A percentile compares a stretch with the other conserved stretches of the same genome.
phyloP scores from a whole-genome alignment of 768 basidiomycete species.

The Podaxis sp. region DNA sequence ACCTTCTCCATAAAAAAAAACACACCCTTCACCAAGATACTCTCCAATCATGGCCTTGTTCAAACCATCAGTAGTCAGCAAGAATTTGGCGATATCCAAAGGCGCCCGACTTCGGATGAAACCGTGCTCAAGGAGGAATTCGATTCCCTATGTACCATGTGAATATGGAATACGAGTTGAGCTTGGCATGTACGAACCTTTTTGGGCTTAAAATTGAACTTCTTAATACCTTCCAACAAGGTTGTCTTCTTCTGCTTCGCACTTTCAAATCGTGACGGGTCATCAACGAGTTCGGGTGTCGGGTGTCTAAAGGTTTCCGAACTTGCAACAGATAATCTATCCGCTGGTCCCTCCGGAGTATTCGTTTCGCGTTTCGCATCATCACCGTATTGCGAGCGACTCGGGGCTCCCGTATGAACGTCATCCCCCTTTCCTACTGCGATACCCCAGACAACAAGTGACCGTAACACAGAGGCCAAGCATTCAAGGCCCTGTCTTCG shows the following conservation, averaged over 20 bases:
- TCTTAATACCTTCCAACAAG: conserved; percentile 89
- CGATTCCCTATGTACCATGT: conserved; percentile 59
- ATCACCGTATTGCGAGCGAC: conserved; percentile 46
- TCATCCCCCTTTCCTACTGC: conserved; percentile 45
- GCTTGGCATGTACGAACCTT: conserved; percentile 45
- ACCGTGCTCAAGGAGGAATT: conserved; percentile 84
- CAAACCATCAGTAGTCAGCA: conserved; percentile 85
- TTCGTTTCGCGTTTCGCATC: conserved; percentile 48
- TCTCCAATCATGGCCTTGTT: conserved; percentile 97
- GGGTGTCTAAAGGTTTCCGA: conserved; percentile 56
- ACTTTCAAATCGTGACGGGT: conserved; percentile 88
- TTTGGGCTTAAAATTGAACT: conserved; percentile 99
- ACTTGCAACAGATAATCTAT: conserved; percentile 48
- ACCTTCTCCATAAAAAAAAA: conserved; percentile 9
- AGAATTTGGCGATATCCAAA: conserved; percentile 76
- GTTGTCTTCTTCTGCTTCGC: conserved; percentile 97
- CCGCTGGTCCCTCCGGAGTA: conserved; percentile 53
- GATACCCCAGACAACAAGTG: conserved; percentile 89
- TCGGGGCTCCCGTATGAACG: conserved; percentile 28
- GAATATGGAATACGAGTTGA: background rate
- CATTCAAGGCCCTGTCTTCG: conserved; percentile 94
- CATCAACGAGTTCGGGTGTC: conserved; percentile 82
- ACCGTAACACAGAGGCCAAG: conserved; percentile 81
- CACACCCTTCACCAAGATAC: conserved; percentile 95
- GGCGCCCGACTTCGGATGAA: conserved; percentile 76